These are phyloP conservation scores for Penicillium canescens DNA, from an alignment of 495 filamentous ascomycete genomes.

Conservation along the genomic window DNA sequence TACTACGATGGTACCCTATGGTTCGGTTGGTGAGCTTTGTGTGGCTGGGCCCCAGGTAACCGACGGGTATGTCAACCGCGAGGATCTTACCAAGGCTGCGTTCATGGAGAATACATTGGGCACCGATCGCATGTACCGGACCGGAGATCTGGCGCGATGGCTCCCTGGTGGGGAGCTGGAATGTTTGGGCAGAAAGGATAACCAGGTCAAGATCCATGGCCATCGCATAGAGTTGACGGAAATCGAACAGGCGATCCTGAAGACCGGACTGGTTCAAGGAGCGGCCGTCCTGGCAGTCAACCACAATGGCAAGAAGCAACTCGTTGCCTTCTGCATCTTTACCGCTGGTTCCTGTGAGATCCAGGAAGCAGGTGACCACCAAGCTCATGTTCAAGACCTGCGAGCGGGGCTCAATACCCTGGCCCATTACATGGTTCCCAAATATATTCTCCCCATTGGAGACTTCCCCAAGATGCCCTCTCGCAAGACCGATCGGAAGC, in stretches of 20 bases:
- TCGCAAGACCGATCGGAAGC: constrained; percentile 41
- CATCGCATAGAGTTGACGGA: constrained; percentile 49
- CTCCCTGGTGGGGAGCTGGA: constrained; percentile 36
- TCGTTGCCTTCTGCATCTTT: constrained; percentile 13
- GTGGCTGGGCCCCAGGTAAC: constrained; percentile 45
- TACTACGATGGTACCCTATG: constrained; percentile 39
- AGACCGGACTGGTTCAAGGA: constrained; percentile 7
- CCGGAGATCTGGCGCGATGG: constrained; percentile 36
- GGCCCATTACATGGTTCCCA: not conserved
- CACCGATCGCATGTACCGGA: constrained; percentile 30
- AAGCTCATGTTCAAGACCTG: not conserved
- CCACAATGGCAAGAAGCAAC: constrained; percentile 2
- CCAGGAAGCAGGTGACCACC: not conserved
- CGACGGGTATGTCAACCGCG: constrained; percentile 35
- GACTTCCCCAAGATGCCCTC: constrained; percentile 40
- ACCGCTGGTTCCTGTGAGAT: not conserved
- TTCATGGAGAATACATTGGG: constrained; percentile 24
- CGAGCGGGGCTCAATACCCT: constrained; percentile 5
- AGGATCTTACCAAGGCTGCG: constrained; percentile 21
- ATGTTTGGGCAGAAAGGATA: constrained; percentile 43
- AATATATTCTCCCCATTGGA: constrained; percentile 14
- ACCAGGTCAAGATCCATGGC: constrained; percentile 45
- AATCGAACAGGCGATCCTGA: constrained; percentile 26
- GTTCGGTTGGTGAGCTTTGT: constrained; percentile 47
- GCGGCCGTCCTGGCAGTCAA: constrained; percentile 13